phyloP scores from a whole-genome alignment of 2,329 filamentous ascomycete species.

The Fonsecaea nubica region DNA sequence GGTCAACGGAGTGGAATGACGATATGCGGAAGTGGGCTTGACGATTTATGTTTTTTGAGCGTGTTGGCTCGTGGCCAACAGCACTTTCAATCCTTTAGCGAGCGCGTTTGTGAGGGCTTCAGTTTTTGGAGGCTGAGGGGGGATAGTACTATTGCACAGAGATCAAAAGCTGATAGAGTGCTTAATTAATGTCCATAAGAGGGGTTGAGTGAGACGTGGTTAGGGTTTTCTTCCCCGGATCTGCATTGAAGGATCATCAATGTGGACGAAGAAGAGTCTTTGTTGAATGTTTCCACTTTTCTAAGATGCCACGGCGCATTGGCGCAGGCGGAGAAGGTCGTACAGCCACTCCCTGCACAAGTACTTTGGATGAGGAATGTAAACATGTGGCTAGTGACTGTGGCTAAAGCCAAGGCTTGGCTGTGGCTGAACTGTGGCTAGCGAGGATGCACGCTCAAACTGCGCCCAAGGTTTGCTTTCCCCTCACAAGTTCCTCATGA shows the following conservation, averaged over 20 bases:
- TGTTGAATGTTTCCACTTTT: conserved; percentile 10
- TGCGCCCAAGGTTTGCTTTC: neutral
- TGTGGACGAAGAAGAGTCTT: too few species aligned
- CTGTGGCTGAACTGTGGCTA: too few species aligned
- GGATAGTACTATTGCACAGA: conserved; percentile 24
- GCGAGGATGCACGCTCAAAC: too few species aligned
- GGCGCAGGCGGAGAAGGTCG: conserved; percentile 5
- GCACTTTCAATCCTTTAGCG: conserved; percentile 37
- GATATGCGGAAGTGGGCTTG: conserved; percentile 31
- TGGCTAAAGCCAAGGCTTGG: neutral
- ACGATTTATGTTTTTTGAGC: conserved; percentile 36
- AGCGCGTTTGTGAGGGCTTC: conserved; percentile 25
- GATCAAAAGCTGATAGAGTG: conserved; percentile 17
- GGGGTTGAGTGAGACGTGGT: neutral
- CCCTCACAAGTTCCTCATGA: neutral
- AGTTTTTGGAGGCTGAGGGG: conserved; percentile 11
- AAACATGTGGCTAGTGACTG: conserved; percentile 19
- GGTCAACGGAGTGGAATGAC: conserved; percentile 24
- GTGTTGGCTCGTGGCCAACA: conserved; percentile 29
- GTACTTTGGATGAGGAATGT: neutral
- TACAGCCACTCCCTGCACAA: conserved; percentile 1
- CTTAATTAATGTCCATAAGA: conserved; percentile 22
- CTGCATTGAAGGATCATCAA: conserved; percentile 14
- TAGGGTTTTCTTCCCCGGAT: conserved; percentile 8
- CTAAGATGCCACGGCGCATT: neutral